Evolutionary conservation across 2,329 filamentous ascomycete genomes (phyloP).

Genomic region (Venturia aucupariae): DNA sequence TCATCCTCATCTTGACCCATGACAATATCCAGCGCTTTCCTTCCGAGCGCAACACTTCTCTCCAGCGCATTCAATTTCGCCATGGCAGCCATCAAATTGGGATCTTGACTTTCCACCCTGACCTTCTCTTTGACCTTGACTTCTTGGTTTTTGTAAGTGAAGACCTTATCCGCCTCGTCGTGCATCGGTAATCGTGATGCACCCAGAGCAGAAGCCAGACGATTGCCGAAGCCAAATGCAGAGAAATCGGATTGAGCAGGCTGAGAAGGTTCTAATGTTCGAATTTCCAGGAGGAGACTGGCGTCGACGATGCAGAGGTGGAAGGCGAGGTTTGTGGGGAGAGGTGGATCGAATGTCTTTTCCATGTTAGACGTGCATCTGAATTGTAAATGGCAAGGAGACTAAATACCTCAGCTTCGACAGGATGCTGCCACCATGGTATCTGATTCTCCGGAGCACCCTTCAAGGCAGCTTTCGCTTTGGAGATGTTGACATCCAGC

Average conservation of each 20-base stretch:
- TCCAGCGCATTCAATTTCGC: constrained; percentile 74
- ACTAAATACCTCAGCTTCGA: constrained; percentile 52
- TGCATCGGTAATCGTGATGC: constrained; percentile 32
- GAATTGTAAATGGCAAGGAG: constrained; percentile 20
- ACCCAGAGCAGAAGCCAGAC: constrained; percentile 40
- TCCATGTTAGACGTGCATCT: background rate
- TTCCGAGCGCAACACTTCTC: constrained; percentile 59
- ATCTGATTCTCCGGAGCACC: constrained; percentile 37
- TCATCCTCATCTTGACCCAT: constrained; percentile 54
- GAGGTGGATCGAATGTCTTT: constrained; percentile 50
- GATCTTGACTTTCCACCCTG: constrained; percentile 79
- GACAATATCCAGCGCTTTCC: constrained; percentile 64
- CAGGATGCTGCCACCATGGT: constrained; percentile 27
- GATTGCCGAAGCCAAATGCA: constrained; percentile 47
- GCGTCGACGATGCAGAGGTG: constrained; percentile 49
- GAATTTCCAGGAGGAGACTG: constrained; percentile 52
- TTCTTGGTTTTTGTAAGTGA: constrained; percentile 55
- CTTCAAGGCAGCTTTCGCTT: constrained; percentile 51
- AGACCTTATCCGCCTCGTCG: constrained; percentile 66
- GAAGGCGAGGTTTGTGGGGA: constrained; percentile 63
- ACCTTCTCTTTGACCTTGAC: constrained; percentile 87
- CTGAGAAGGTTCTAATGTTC: constrained; percentile 52
- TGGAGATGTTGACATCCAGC: constrained; percentile 50
- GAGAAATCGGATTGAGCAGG: constrained; percentile 22
- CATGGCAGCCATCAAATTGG: constrained; percentile 71